Evolutionary conservation across 2,329 filamentous ascomycete genomes (phyloP).

Genomic region (Aspergillus thermomutatus): DNA sequence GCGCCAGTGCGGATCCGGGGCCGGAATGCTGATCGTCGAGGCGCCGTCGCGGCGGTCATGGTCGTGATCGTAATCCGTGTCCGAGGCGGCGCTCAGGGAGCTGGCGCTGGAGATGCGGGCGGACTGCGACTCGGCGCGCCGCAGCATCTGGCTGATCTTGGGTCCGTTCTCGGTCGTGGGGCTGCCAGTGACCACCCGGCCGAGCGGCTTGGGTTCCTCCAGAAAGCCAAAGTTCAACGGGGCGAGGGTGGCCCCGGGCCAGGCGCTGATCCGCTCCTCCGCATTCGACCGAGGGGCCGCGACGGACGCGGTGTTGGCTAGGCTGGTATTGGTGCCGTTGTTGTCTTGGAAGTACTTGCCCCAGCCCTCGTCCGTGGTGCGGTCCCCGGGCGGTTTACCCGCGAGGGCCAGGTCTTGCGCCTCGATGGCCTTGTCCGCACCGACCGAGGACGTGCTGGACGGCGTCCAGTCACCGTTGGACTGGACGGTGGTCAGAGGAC

Average conservation of each 20-base stretch:
- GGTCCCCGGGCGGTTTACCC: slow-evolving; percentile 29
- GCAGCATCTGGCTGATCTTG: slow-evolving; percentile 25
- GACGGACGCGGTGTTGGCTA: slow-evolving; percentile 19
- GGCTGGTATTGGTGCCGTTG: slow-evolving; percentile 16
- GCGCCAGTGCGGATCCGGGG: slow-evolving; percentile 23
- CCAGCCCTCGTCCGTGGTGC: slow-evolving; percentile 48
- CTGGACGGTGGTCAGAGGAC: slow-evolving; percentile 28
- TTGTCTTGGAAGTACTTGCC: slow-evolving; percentile 47
- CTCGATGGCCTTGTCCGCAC: slow-evolving; percentile 19
- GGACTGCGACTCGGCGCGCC: slow-evolving; percentile 37
- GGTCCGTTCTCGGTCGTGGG: slow-evolving; percentile 39
- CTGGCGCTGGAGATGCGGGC: slow-evolving; percentile 44
- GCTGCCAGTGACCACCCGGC: slow-evolving; percentile 39
- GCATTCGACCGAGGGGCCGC: slow-evolving; percentile 18
- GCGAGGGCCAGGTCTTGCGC: slow-evolving; percentile 12
- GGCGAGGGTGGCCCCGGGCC: slow-evolving; percentile 37
- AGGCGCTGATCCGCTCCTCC: slow-evolving; percentile 38
- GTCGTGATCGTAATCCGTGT: slow-evolving; percentile 31
- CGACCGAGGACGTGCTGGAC: slow-evolving; percentile 19
- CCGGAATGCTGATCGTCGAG: slow-evolving; percentile 7
- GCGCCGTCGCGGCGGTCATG: slow-evolving; percentile 16
- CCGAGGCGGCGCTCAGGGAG: slow-evolving; percentile 38
- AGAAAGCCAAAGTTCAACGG: slow-evolving; percentile 37
- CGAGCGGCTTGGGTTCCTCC: slow-evolving; percentile 38
- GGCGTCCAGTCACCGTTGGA: slow-evolving; percentile 23